These are phyloP conservation scores for Beauveria pseudobassiana DNA, from an alignment of 2,329 filamentous ascomycete genomes.

Conservation along the genomic window DNA sequence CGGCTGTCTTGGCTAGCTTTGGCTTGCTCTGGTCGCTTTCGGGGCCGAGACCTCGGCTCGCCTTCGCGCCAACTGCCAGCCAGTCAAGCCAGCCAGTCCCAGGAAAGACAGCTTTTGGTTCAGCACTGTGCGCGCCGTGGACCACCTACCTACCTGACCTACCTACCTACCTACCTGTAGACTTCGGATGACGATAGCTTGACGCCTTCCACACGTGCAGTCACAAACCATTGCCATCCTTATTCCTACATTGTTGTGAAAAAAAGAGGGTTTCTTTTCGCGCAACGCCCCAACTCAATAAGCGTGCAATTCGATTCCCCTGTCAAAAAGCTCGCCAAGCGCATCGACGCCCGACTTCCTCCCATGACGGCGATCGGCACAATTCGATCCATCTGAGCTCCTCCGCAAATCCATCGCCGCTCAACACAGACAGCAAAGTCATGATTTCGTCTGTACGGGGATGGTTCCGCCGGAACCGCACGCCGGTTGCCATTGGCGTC, in stretches of 20 bases:
- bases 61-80: background rate
- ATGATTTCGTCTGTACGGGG: constrained; percentile 69
- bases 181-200: constrained; percentile 2
- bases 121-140: background rate
- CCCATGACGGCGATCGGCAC: background rate
- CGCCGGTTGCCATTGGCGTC: constrained; percentile 78
- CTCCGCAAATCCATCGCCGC: background rate
- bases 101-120: background rate
- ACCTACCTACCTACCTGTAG: background rate
- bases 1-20: background rate
- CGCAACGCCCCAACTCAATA: background rate
- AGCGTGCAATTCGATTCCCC: background rate
- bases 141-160: background rate
- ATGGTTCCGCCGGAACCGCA: constrained; percentile 90
- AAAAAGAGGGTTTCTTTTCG: background rate
- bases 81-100: background rate
- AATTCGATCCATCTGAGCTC: background rate
- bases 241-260: background rate
- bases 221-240: background rate
- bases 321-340: background rate
- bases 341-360: background rate
- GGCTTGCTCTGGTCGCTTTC: background rate
- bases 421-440: constrained; percentile 14
- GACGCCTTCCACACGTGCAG: background rate
- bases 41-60: constrained; percentile 11